Percentiles rank a stretch among this genome's conserved stretches.
Conservation (phyloP, 2,329 filamentous ascomycete species). For the Hypoxylon sp. region DNA sequence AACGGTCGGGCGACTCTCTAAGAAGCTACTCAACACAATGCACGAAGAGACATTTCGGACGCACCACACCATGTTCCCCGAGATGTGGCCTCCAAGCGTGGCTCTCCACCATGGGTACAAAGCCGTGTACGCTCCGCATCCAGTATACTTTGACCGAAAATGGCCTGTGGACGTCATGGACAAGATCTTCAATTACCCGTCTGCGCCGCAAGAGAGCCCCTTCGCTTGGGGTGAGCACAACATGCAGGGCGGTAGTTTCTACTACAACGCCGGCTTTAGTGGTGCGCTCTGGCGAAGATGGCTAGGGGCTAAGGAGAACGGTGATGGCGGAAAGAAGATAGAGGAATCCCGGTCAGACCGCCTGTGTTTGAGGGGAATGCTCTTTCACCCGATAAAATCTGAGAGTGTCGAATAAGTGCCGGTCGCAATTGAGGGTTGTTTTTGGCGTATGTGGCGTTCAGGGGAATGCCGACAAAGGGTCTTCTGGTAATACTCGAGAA, state of each 20-base stretch:
- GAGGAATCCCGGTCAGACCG: slow-evolving; percentile 54
- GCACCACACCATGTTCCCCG: slow-evolving; percentile 69
- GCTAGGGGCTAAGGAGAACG: slow-evolving; percentile 57
- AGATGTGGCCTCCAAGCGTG: slow-evolving; percentile 70
- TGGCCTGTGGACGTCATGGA: slow-evolving; percentile 71
- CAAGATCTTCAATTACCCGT: slow-evolving; percentile 72
- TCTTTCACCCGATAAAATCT: slow-evolving; percentile 74
- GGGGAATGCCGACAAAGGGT: slow-evolving; percentile 10
- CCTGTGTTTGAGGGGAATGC: slow-evolving; percentile 74
- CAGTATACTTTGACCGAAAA: slow-evolving; percentile 73
- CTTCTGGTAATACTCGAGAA: slow-evolving; percentile 22
- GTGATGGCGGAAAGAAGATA: slow-evolving; percentile 52
- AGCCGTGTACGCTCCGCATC: slow-evolving; percentile 73
- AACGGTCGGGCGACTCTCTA: slow-evolving; percentile 65
- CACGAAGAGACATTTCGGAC: slow-evolving; percentile 65
- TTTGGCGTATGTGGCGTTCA: slow-evolving; percentile 40
- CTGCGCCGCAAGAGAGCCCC: slow-evolving; percentile 63
- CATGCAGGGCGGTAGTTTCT: slow-evolving; percentile 75
- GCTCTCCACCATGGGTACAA: slow-evolving; percentile 72
- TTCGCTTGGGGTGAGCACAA: slow-evolving; percentile 75
- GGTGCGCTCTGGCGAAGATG: slow-evolving; percentile 72
- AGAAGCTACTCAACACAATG: slow-evolving; percentile 67
- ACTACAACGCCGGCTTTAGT: slow-evolving; percentile 73
- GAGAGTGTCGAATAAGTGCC: slow-evolving; percentile 47
- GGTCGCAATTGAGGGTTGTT: slow-evolving; percentile 14